Percentiles rank a stretch among this genome's conserved stretches.
phyloP scores from a whole-genome alignment of 192 early-diverging fungal species.

The Podila clonocystis region DNA sequence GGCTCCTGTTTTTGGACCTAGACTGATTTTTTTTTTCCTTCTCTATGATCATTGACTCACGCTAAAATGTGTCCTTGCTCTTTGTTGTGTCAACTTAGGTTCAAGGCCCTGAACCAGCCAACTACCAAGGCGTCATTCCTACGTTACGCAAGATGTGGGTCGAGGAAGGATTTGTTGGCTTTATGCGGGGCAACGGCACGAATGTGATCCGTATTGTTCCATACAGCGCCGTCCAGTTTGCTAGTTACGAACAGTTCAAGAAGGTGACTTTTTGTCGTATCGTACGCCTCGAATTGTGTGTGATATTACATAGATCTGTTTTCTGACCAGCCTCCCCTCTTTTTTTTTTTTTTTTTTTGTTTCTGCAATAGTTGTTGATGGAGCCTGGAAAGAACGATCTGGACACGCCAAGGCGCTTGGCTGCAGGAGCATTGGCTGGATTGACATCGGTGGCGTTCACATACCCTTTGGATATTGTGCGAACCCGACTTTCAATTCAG shows the following conservation, averaged over 20 bases:
- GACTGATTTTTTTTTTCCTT: too few relatives aligned
- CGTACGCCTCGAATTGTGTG: background rate
- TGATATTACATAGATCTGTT: background rate
- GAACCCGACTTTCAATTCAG: constrained; percentile 80
- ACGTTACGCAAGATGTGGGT: constrained; percentile 83
- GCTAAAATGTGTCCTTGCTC: background rate
- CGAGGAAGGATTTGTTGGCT: constrained; percentile 77
- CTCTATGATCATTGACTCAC: background rate
- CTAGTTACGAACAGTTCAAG: constrained; percentile 84
- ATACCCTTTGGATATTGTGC: constrained; percentile 83
- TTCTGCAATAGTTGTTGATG: constrained; percentile 60
- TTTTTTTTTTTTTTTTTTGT: background rate
- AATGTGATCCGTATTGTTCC: constrained; percentile 86
- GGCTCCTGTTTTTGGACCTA: background rate
- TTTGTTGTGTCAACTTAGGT: constrained; percentile 27
- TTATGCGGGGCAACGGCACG: constrained; percentile 86
- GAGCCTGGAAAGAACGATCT: constrained; percentile 74
- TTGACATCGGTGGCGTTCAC: constrained; percentile 81
- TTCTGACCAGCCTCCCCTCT: background rate
- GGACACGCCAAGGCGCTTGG: constrained; percentile 74
- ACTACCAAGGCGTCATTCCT: constrained; percentile 74
- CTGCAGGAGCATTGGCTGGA: constrained; percentile 80
- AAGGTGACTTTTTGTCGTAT: constrained; percentile 13
- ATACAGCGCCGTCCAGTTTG: constrained; percentile 86
- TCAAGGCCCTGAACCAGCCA: constrained; percentile 68